Evolutionary conservation across 164 flowering plant genomes (phyloP).

Genomic region (Annona cherimola): DNA sequence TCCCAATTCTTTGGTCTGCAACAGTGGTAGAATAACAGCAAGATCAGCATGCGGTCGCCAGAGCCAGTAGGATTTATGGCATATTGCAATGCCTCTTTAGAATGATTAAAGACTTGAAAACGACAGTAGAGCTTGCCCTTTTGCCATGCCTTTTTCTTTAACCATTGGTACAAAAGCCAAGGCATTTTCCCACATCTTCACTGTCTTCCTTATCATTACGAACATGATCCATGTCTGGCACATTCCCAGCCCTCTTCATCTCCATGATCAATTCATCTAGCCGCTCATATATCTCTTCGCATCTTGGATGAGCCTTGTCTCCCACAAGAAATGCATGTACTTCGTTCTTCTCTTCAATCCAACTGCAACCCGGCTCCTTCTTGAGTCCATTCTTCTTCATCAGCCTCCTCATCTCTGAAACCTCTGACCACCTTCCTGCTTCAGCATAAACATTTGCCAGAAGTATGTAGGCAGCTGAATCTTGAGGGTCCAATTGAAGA

Average conservation of each 20-base stretch:
- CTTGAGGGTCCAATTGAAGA: constrained; percentile 58
- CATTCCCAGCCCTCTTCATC: constrained; percentile 40
- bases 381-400: constrained; percentile 52
- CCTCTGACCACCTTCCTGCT: constrained; percentile 69
- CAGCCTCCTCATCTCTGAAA: constrained; percentile 47
- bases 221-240: constrained; percentile 21
- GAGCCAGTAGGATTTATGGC: neutral
- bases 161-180: neutral
- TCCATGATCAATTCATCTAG: constrained; percentile 43
- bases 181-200: neutral
- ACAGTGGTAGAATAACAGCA: neutral
- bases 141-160: neutral
- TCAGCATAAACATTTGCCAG: constrained; percentile 71
- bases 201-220: constrained; percentile 9
- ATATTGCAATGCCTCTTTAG: neutral
- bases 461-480: constrained; percentile 65
- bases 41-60: neutral
- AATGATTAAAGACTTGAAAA: neutral
- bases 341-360: constrained; percentile 68
- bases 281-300: constrained; percentile 47
- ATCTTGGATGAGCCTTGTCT: constrained; percentile 64
- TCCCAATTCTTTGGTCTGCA: neutral
- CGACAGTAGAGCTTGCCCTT: neutral
- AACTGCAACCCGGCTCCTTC: constrained; percentile 89
- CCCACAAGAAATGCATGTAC: constrained; percentile 66